Evolutionary conservation across 805 yeast species (phyloP).

Genomic region (Barnettozyma vustinii): DNA sequence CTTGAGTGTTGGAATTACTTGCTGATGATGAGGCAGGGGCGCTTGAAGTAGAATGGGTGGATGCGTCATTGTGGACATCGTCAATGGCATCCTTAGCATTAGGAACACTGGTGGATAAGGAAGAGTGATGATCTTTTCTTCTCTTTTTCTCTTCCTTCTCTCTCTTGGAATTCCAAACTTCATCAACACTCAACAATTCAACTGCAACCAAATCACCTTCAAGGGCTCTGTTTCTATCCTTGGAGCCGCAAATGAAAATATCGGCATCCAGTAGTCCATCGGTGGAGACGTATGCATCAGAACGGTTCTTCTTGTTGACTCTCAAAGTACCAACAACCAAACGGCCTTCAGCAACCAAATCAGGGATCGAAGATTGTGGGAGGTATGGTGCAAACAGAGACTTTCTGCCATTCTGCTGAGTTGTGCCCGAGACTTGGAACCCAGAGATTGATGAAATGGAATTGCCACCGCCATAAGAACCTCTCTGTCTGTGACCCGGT

Average conservation of each 20-base stretch:
- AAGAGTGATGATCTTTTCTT: conserved; percentile 56
- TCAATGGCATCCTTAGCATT: conserved; percentile 60
- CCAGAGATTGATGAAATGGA: conserved; percentile 33
- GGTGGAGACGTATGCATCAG: conserved; percentile 97
- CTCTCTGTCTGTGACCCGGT: conserved; percentile 77
- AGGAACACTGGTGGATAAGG: conserved; percentile 28
- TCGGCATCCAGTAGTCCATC: conserved; percentile 95
- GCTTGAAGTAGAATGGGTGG: conserved; percentile 37
- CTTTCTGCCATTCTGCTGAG: conserved; percentile 42
- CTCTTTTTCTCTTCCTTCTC: conserved; percentile 97
- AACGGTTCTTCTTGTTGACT: conserved; percentile 92
- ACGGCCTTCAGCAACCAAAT: conserved; percentile 80
- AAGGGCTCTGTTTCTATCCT: conserved; percentile 94
- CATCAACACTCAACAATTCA: conserved; percentile 90
- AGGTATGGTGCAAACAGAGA: conserved; percentile 93
- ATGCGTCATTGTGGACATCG: conserved; percentile 78
- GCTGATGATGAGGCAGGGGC: conserved; percentile 6
- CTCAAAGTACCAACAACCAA: conserved; percentile 88
- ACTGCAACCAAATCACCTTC: conserved; percentile 97
- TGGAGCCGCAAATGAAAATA: conserved; percentile 95
- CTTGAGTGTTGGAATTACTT: conserved; percentile 4
- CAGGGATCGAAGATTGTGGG: conserved; percentile 91
- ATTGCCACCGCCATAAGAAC: conserved; percentile 64
- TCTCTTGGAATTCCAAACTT: conserved; percentile 94
- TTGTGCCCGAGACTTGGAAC: conserved; percentile 15